These are phyloP conservation scores for Plasmodium chabaudi DNA, from an alignment of 169 alveolate species.

Conservation along the genomic window DNA sequence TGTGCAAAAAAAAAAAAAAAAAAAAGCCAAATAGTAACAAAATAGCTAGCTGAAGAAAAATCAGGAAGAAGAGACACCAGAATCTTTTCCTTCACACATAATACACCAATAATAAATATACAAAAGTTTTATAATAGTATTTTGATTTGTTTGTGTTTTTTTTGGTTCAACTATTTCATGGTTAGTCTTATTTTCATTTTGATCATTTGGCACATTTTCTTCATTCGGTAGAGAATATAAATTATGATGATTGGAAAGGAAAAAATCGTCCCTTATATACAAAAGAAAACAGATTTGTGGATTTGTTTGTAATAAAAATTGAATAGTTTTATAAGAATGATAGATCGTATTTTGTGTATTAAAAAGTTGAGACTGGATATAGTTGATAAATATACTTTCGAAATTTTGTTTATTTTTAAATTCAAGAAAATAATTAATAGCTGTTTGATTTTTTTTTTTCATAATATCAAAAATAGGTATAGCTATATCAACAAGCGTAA, in stretches of 20 bases:
- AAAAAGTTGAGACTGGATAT: constrained; percentile 44
- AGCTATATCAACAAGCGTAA: constrained; percentile 55
- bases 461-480: constrained; percentile 55
- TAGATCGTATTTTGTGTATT: neutral
- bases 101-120: constrained; percentile 56
- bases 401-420: constrained; percentile 50
- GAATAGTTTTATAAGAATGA: constrained; percentile 21
- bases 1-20: constrained; percentile 16
- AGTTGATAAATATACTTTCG: constrained; percentile 55
- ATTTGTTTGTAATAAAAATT: constrained; percentile 36
- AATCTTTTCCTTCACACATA: constrained; percentile 14
- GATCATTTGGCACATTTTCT: too few relatives aligned
- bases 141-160: constrained; percentile 11
- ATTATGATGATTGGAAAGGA: constrained; percentile 9
- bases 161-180: neutral
- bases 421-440: constrained; percentile 34
- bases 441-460: constrained; percentile 23
- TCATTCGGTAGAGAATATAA: too few relatives aligned
- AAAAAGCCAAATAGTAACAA: neutral
- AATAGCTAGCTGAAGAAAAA: constrained; percentile 5
- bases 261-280: constrained; percentile 50
- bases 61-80: neutral
- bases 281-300: constrained; percentile 27
- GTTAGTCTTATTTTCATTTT: too few relatives aligned
- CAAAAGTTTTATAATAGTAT: constrained; percentile 35